Evolutionary conservation across 129 eudicot species (phyloP), one percentile per base, ranked within the genome.

Genomic region (Cynara cardunculus): DNA sequence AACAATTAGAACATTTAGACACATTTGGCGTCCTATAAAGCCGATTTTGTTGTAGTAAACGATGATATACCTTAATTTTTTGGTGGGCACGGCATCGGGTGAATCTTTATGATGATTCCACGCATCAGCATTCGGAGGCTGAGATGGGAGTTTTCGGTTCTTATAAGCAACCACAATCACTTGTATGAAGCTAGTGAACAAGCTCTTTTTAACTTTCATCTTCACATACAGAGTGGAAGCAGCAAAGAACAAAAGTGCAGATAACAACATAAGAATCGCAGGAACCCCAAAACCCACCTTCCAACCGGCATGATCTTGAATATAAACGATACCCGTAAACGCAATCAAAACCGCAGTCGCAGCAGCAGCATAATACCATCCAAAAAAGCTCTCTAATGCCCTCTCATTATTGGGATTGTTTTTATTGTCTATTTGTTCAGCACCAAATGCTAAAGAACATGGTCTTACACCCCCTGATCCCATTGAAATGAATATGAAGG

Each of bases 391-490:
- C 77, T 92, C 98, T 31, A 90, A 69, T 0, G 87, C 87, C 69
- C 88, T 87, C 12, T 85, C 85, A 35, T 89, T 91, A 31, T 86
- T 79, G 7, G 82, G 78, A 67, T 87, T 85, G n/a, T 81, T 77
- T 69, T 77, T 86, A 8, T 76, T 78, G 78, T 87, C 91, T 3
- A 94, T 75, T 71, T 94, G 98, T 74, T 94, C 96, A 4, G 98
- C 97, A 0, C 97, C 98, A 83, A 94, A 94, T 30, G 98, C 96
- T 39, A 88, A 80, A 37, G 98, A 94, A 75, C 96, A 90, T 0
- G 98, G 89, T 69, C 98, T 76, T 14, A 94, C 85, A 14, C 98
- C 98, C 28, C 98, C 98, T 0, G 98, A 94, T 37, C 98, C 98
- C 78, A 94, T 68, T 0, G 98, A 94, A 85, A 94, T 94, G 53